These are phyloP conservation scores for Cladosporium cucumerinum DNA, from an alignment of 2,329 filamentous ascomycete genomes.

Conservation along the genomic window DNA sequence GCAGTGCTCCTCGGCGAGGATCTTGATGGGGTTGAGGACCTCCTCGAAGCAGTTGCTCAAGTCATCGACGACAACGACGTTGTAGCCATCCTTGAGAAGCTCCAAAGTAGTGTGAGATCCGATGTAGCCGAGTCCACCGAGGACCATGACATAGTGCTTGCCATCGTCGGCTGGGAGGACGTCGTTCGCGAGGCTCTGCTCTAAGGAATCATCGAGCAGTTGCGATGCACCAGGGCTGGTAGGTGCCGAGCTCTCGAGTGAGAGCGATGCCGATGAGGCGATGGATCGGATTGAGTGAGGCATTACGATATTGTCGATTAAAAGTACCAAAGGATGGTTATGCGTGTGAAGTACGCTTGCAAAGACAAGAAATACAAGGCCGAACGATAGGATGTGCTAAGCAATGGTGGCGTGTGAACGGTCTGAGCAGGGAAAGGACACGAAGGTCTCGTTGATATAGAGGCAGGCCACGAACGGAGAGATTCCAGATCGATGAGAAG, in stretches of 20 bases:
- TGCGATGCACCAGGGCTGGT: slow-evolving; percentile 1
- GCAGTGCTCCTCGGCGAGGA: slow-evolving; percentile 39
- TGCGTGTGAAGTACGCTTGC: not conserved
- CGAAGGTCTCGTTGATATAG: slow-evolving; percentile 12
- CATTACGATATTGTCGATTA: slow-evolving; percentile 1
- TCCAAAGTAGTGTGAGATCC: slow-evolving; percentile 56
- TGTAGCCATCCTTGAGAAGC: slow-evolving; percentile 53
- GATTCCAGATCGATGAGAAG: slow-evolving; percentile 8
- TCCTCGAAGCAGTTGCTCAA: slow-evolving; percentile 44
- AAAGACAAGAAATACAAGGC: not conserved
- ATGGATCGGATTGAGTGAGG: slow-evolving; percentile 17
- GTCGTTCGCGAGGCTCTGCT: slow-evolving; percentile 1
- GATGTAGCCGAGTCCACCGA: slow-evolving; percentile 55
- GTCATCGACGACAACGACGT: slow-evolving; percentile 49
- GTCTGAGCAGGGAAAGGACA: slow-evolving; percentile 5
- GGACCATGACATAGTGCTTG: slow-evolving; percentile 47
- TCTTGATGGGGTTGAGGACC: slow-evolving; percentile 37
- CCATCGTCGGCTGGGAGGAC: slow-evolving; percentile 16
- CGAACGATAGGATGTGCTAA: slow-evolving; percentile 5
- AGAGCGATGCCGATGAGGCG: slow-evolving; percentile 13
- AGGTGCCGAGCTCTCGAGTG: slow-evolving; percentile 15
- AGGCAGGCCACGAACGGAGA: not conserved
- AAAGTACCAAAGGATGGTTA: not conserved
- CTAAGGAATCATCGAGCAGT: not conserved
- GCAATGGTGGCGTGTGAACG: slow-evolving; percentile 11